Conservation (phyloP, 169 alveolate genomes). For the Neospora caninum region DNA sequence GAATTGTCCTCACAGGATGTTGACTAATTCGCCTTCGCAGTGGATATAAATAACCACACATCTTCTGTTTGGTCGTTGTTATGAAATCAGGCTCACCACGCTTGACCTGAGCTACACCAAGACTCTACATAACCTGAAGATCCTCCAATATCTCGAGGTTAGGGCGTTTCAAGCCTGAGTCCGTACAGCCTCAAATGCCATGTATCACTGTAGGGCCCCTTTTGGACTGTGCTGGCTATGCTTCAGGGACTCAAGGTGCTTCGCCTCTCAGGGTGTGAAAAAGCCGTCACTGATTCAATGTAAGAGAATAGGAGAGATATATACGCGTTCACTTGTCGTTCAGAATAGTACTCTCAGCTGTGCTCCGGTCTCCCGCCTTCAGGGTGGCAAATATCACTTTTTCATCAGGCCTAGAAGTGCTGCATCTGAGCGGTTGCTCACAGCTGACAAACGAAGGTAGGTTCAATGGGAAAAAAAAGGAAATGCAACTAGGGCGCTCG, state of each 20-base stretch:
- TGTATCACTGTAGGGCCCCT: no score
- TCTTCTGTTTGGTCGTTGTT: neutral
- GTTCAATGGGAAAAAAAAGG: neutral
- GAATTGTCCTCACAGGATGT: no score
- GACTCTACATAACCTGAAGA: neutral
- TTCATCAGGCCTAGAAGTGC: slow-evolving; percentile 7
- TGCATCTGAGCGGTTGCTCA: slow-evolving; percentile 1
- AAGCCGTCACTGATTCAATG: slow-evolving; percentile 10
- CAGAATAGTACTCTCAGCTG: neutral
- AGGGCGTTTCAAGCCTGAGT: neutral
- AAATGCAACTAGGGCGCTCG: neutral
- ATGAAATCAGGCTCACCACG: neutral
- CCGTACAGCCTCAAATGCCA: no score
- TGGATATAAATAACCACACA: no score
- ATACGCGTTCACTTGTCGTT: neutral
- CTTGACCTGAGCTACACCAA: slow-evolving; percentile 22
- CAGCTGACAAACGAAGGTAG: slow-evolving; percentile 33
- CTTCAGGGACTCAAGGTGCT: slow-evolving; percentile 20
- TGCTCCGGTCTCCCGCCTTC: neutral
- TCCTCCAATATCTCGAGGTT: neutral
- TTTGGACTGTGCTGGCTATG: neutral
- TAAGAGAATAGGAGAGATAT: neutral
- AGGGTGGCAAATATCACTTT: neutral
- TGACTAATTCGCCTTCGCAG: no score
- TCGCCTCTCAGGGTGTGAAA: slow-evolving; percentile 22